These are phyloP conservation scores for Fusarium sp. DNA, from an alignment of 2,329 filamentous ascomycete genomes.

Conservation along the genomic window DNA sequence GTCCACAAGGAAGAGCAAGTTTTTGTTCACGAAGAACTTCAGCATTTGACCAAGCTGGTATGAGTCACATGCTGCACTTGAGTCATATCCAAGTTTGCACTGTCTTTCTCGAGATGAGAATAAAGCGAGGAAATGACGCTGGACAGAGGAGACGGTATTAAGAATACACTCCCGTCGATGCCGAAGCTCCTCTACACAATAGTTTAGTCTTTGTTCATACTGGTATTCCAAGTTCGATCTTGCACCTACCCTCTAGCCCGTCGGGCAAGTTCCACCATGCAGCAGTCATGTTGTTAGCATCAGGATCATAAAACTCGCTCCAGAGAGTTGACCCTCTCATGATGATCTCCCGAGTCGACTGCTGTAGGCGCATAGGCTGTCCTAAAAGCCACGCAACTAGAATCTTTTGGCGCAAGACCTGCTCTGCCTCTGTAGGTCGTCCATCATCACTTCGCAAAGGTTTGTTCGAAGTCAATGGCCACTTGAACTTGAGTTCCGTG, in stretches of 20 bases:
- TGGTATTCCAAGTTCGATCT: not conserved
- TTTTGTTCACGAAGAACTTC: constrained; percentile 73
- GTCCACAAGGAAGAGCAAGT: constrained; percentile 69
- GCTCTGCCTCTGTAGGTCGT: constrained; percentile 63
- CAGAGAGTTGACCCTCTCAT: constrained; percentile 71
- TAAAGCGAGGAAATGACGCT: constrained; percentile 72
- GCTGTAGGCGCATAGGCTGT: constrained; percentile 68
- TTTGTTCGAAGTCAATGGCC: constrained; percentile 60
- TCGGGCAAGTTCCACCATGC: constrained; percentile 80
- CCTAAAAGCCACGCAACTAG: constrained; percentile 74
- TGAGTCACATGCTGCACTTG: constrained; percentile 76
- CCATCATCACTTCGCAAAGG: constrained; percentile 53
- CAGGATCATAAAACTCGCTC: constrained; percentile 55
- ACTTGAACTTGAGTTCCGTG: constrained; percentile 63
- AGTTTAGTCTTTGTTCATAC: constrained; percentile 15
- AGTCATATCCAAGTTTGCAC: constrained; percentile 80
- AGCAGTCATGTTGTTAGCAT: constrained; percentile 50
- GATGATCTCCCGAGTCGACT: constrained; percentile 73
- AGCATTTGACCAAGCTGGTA: constrained; percentile 84
- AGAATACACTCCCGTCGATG: constrained; percentile 74
- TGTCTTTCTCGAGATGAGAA: constrained; percentile 76
- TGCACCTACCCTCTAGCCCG: constrained; percentile 69
- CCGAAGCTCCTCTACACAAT: constrained; percentile 69
- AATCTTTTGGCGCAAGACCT: constrained; percentile 75
- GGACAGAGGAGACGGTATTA: constrained; percentile 75